Base-by-base conservation (phyloP, 805 yeast genomes). In the Komagataella populi region DNA sequence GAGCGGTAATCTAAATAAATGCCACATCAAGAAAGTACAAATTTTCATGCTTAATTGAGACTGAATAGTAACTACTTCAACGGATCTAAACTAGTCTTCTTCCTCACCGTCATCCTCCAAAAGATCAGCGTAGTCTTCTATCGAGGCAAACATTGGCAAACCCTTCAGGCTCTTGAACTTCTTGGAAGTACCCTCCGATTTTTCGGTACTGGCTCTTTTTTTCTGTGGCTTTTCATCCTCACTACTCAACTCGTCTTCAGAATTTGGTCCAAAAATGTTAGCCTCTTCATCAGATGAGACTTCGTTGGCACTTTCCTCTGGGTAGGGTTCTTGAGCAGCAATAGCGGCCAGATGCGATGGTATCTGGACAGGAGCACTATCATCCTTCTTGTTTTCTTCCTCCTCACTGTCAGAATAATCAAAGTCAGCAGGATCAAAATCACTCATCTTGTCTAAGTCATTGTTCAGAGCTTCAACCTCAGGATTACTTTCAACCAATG, bases 141-240 rank as follows among this genome's bases (percentile, higher is more conserved):
- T 95, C 48, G 89, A 82, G 1, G 96, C 97, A 70, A 88, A 90
- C 18, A 81, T 73, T 20, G 97, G 97, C 54, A 90, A 70, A 48
- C 75, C 79, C 60, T 77, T 81, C 60, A 85, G 69, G n/a, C n/a
- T 30, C 64, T 77, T 81, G 48, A 71, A 67, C 62, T 72, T 79
- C 70, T 77, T 80, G 17, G 72, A 57, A 23, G 53, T 58, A 20
- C 54, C 61, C 8, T 51, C 58, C 24, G 60, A 17, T 23, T 60
- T 53, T 6, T 48, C 56, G 22, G 53, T 49, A 10, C 60, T 48
- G 45, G 60, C 65, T 23, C 62, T 70, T 23, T 60, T 64, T 48
- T 55, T 61, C 2, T 59, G 60, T 5, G 51, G 57, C 6, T 53
- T 60, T 6, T 54, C 60, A 44, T 55, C 63, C 3, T 50, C 57